Evolutionary conservation across 169 alveolate genomes (phyloP), one percentile per base, ranked within the genome.

Genomic region (Babesia bovis): DNA sequence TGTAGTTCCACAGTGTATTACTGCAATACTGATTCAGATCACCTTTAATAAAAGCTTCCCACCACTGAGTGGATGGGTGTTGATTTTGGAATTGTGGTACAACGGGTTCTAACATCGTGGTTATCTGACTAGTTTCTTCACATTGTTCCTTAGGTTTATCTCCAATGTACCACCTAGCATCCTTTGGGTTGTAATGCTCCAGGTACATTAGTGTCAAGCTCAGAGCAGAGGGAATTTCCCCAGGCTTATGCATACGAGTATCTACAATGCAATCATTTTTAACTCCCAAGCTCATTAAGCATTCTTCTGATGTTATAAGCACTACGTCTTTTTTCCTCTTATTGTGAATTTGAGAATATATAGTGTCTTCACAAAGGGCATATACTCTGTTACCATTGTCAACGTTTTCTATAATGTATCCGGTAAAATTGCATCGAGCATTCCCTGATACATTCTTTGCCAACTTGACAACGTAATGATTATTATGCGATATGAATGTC

Each of bases 241-340:
- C 44, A 2, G 25, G 38, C 21, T 52, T 52, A 38, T 32, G 13
- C n/a, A 77, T 17, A 21, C 12, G 49, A 7, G 67, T 23, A 19
- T 50, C n/a, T 1, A 32, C 36, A 25, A 60, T 33, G 50, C 38
- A 17, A 38, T 77, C 59, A 32, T 36, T 35, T 10, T 23, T 40
- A 1, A 57, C 74, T 12, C 52, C 72, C 35, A 77, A 65, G 52
- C 75, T 58, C 23, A 49, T 33, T 4, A 61, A 45, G 23, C 65
- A 41, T 36, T 77, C 86, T 40, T 77, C 86, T n/a, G 86, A 63
- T n/a, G 82, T 66, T 25, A 77, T 30, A 25, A 60, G n/a, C n/a
- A n/a, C n/a, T n/a, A n/a, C n/a, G n/a, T n/a, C n/a, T n/a, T n/a
- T n/a, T n/a, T n/a, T n/a, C n/a, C n/a, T n/a, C n/a, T n/a, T n/a